Base-by-base conservation (phyloP, 2,329 filamentous ascomycete genomes). In the Nemania sp. region DNA sequence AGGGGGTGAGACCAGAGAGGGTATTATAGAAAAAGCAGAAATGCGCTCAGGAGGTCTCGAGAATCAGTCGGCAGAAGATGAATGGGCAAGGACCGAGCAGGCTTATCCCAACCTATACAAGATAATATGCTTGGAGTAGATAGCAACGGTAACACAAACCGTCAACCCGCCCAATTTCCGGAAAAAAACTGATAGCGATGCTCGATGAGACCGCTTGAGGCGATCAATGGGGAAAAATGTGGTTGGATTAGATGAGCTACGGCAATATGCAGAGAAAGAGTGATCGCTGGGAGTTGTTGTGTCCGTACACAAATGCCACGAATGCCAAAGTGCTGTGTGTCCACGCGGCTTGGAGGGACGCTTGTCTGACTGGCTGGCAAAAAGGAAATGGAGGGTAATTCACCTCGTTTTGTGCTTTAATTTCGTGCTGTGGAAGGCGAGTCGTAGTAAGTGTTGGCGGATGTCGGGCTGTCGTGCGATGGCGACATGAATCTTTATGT, bases 401-500 rank as follows among this genome's bases (percentile, higher is more conserved):
- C 43, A 55, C 39, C 26, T 48, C 22, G 42, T 33, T 40, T 42
- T 41, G 47, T 44, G n/a, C n/a, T n/a, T n/a, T n/a, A n/a, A n/a
- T n/a, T n/a, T n/a, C n/a, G n/a, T n/a, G 43, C 19, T 49, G 48
- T 47, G 49, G 43, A 56, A 48, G 42, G 47, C 20, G 3, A 49
- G 42, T n/a, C n/a, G n/a, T n/a, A n/a, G n/a, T n/a, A n/a, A n/a
- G n/a, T n/a, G n/a, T n/a, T n/a, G 14, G 24, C 57, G 57, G 57
- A 19, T 55, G 57, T 61, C 58, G 58, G 58, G 55, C 55, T 61
- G 58, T 61, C 58, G 58, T 61, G 58, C 58, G 58, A 61, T 61
- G 55, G 58, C 58, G 58, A 61, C 58, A 61, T 61, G 52, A 50
- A 41, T 53, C 15, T 28, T 12, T 6, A 12, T 9, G 28, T 31